These are phyloP conservation scores for Penicillium steckii DNA, from an alignment of 495 filamentous ascomycete genomes.

Conservation along the genomic window DNA sequence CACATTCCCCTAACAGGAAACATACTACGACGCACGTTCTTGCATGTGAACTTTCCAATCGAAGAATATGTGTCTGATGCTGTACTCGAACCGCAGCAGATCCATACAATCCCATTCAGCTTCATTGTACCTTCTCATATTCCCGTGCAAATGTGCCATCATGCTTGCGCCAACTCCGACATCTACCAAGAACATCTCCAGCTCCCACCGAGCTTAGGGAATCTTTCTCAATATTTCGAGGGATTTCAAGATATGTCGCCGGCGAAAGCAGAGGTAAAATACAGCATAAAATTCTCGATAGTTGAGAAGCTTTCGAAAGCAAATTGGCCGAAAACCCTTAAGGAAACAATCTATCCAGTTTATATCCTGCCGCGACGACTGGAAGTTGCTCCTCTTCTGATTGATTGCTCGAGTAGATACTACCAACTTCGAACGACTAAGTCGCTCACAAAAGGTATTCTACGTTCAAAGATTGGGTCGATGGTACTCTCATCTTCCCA, in stretches of 20 bases:
- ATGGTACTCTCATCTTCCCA: not conserved
- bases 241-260: constrained; percentile 5
- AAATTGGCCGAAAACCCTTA: not conserved
- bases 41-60: constrained; percentile 1
- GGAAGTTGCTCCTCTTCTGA: constrained; percentile 2
- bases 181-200: constrained; percentile 9
- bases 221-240: not conserved
- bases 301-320: not conserved
- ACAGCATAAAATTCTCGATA: constrained; percentile 4
- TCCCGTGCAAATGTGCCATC: constrained; percentile 5
- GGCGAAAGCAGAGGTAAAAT: not conserved
- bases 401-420: not conserved
- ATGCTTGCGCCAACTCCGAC: constrained; percentile 2
- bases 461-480: not conserved
- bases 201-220: constrained; percentile 1
- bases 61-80: not conserved
- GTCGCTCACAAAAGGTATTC: not conserved
- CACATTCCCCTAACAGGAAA: not conserved
- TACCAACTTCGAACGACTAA: not conserved
- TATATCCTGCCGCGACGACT: constrained; percentile 3
- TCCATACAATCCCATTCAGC: constrained; percentile 1
- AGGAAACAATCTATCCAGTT: constrained; percentile 1
- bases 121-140: constrained; percentile 4
- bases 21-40: not conserved
- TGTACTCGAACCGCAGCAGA: not conserved